These are phyloP conservation scores for Colletotrichum sp. DNA, from an alignment of 2,329 filamentous ascomycete genomes.

Conservation along the genomic window DNA sequence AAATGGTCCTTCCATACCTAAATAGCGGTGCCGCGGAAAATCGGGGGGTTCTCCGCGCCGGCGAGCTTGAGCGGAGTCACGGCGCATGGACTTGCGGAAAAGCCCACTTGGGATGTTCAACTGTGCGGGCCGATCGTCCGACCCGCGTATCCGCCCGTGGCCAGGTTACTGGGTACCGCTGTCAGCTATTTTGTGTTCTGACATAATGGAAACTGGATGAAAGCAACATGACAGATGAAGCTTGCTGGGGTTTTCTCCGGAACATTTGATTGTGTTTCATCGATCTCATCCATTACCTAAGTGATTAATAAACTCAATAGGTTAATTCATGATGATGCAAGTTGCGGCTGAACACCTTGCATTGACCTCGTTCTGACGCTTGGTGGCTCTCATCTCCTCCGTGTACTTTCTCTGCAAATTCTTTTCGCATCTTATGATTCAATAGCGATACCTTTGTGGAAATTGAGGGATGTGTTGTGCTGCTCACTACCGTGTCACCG, in stretches of 20 bases:
- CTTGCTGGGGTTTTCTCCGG: background rate
- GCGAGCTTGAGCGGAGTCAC: background rate
- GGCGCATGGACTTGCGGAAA: background rate
- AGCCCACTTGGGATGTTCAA: background rate
- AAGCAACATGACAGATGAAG: background rate
- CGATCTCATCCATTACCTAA: background rate
- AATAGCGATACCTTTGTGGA: rapidly evolving
- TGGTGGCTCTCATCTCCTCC: background rate
- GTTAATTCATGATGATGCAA: background rate
- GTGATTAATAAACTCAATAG: background rate
- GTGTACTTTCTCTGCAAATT: background rate
- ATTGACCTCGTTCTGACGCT: background rate
- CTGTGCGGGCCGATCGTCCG: background rate
- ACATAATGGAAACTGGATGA: background rate
- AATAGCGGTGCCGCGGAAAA: background rate
- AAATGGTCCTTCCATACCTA: background rate
- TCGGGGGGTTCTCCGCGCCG: background rate
- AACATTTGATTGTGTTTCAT: background rate
- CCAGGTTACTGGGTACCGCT: background rate
- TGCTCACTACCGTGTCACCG: background rate
- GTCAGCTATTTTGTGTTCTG: background rate
- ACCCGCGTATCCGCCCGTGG: background rate
- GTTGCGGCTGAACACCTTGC: background rate
- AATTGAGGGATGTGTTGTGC: background rate
- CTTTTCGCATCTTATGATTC: background rate